Evolutionary conservation across 805 yeast genomes (phyloP).

Genomic region (Schizosaccharomyces octosporus): DNA sequence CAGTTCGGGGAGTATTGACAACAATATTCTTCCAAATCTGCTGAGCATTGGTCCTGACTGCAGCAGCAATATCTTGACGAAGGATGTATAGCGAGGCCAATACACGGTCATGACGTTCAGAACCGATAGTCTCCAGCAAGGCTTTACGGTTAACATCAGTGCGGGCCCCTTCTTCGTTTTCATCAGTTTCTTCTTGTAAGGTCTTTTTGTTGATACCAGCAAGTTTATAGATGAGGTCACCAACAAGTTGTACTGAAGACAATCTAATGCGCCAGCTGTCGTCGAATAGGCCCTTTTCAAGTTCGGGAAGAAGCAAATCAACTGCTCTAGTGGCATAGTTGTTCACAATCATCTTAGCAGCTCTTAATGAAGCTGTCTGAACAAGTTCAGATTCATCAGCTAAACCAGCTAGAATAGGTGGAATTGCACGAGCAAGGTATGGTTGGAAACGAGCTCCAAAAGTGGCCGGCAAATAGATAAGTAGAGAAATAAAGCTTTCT

Average conservation of each 20-base stretch:
- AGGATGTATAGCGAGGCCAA: slow-evolving; percentile 73
- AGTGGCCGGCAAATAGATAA: slow-evolving; percentile 77
- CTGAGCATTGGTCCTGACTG: slow-evolving; percentile 69
- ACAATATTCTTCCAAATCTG: slow-evolving; percentile 95
- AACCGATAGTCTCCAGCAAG: slow-evolving; percentile 58
- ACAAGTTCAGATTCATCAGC: slow-evolving; percentile 76
- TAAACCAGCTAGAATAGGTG: slow-evolving; percentile 74
- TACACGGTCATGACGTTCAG: slow-evolving; percentile 66
- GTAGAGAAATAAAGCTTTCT: slow-evolving; percentile 77
- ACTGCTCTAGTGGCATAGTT: slow-evolving; percentile 83
- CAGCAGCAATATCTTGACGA: slow-evolving; percentile 71
- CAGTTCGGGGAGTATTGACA: slow-evolving; percentile 82
- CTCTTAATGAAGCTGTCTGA: slow-evolving; percentile 69
- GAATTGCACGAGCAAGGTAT: slow-evolving; percentile 59
- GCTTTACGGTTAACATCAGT: slow-evolving; percentile 29
- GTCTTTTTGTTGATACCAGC: slow-evolving; percentile 45
- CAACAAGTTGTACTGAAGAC: slow-evolving; percentile 83
- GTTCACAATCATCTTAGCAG: slow-evolving; percentile 75
- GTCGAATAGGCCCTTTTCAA: slow-evolving; percentile 72
- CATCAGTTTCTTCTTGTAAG: slow-evolving; percentile 27
- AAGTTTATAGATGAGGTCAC: slow-evolving; percentile 80
- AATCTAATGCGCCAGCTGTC: slow-evolving; percentile 64
- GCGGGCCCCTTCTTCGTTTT: slow-evolving; percentile 13
- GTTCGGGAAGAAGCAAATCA: slow-evolving; percentile 77
- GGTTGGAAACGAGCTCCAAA: slow-evolving; percentile 83